Base-by-base conservation (phyloP, 2,329 filamentous ascomycete species). In the Boeremia exigua region DNA sequence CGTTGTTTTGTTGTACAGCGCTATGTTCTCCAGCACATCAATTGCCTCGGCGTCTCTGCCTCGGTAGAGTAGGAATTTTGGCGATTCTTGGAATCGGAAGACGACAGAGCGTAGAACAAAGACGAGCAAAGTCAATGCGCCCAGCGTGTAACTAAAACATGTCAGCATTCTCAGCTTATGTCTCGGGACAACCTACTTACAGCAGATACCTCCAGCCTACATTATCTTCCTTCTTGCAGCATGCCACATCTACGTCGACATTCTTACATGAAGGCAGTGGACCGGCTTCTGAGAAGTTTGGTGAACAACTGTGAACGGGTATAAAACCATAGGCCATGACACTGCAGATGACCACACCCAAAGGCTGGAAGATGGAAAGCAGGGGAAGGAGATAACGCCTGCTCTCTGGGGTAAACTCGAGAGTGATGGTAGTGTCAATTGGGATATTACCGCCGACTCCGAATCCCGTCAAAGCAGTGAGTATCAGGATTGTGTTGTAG, bases 1-100 rank as follows among this genome's bases (percentile, higher is more conserved):
- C 1, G 67, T 58, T 11, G 61, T 67, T 37, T 70, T 70, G 64
- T 81, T 81, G 65, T 76, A 73, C 34, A 75, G 72, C 5, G 79
- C 76, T n/a, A 81, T 75, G 30, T 77, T 68, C 23, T 79, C 66
- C 12, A 81, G 66, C 1, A 79, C 78, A 27, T 68, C 66, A 39
- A 86, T 78, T 0, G 85, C 79, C 54, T 81, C 75, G 2, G 73
- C 79, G 45, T 87, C 84, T 23, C 78, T 70, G 9, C 84, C 84
- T 11, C 78, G 74, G 37, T 80, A 81, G 7, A 87, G 73, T 6
- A 85, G 76, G 60, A 83, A 87, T 63, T 87, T 87, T 0, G 85
- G 85, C 2, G 84, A 86, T 62, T 87, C 84, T 56, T 79, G 79
- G 42, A 87, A 81, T 4, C 76, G 74, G 61, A 87, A 81, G 33